Conservation (phyloP, 202 grass and related monocot species). For the Setaria viridis region DNA sequence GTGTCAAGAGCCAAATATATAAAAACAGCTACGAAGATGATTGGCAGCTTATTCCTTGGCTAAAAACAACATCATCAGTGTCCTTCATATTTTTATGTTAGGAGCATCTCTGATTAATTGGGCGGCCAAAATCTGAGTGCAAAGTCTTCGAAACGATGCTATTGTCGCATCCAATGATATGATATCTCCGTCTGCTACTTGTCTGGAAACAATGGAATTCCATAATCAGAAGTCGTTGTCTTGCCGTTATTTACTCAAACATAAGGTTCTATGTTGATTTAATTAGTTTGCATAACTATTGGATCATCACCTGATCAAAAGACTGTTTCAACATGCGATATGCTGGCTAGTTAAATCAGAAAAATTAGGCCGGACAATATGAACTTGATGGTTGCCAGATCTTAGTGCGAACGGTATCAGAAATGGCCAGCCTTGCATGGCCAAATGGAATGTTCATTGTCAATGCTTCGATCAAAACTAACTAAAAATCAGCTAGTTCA, state of each 20-base stretch:
- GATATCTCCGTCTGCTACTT: constrained; percentile 37
- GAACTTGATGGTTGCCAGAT: background rate
- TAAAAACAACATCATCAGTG: background rate
- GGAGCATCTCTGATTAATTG: constrained; percentile 5
- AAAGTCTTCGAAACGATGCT: background rate
- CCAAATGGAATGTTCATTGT: constrained; percentile 25
- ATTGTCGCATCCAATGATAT: constrained; percentile 45
- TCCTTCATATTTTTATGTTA: background rate
- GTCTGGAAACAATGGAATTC: constrained; percentile 38
- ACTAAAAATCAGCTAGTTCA: background rate
- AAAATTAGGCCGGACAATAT: constrained; percentile 12
- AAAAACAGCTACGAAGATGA: background rate
- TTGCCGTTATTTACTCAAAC: constrained; percentile 15
- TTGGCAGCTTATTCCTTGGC: background rate
- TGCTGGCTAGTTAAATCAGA: background rate
- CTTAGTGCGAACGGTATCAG: background rate
- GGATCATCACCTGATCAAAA: background rate
- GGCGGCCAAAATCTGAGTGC: constrained; percentile 38
- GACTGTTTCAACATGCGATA: constrained; percentile 21
- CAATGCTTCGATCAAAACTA: background rate
- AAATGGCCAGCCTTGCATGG: constrained; percentile 8
- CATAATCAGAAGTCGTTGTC: constrained; percentile 26
- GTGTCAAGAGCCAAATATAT: constrained; percentile 1
- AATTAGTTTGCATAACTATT: background rate
- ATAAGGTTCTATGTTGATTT: background rate